phyloP scores from a whole-genome alignment of 2,329 filamentous ascomycete species.

The Stachybotrys chartarum region DNA sequence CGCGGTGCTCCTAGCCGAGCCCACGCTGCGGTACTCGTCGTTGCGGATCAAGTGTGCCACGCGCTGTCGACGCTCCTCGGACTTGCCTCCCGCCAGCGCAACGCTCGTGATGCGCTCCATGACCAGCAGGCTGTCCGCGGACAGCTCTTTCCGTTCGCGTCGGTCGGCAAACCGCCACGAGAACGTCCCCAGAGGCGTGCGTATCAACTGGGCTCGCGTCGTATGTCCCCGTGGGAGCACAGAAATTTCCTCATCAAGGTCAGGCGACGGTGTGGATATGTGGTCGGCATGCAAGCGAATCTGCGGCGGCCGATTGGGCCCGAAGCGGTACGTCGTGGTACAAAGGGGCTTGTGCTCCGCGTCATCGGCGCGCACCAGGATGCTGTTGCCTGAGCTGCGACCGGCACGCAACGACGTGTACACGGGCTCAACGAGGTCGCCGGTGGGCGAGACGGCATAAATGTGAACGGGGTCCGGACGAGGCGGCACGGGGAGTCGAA shows the following conservation, averaged over 20 bases:
- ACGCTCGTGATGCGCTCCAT: conserved; percentile 39
- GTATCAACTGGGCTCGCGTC: conserved; percentile 39
- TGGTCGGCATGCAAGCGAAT: conserved; percentile 21
- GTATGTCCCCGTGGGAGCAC: conserved; percentile 28
- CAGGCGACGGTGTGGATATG: conserved; percentile 3
- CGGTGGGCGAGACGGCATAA: conserved; percentile 31
- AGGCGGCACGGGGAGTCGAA: conserved; percentile 33
- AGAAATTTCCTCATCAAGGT: conserved; percentile 14
- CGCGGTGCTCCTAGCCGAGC: conserved; percentile 28
- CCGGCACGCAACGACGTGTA: conserved; percentile 45
- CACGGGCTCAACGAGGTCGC: conserved; percentile 29
- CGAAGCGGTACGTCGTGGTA: conserved; percentile 49
- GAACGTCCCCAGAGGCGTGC: conserved; percentile 41
- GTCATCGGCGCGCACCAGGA: conserved; percentile 36
- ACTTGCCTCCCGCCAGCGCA: conserved; percentile 16
- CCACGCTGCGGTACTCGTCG: conserved; percentile 28
- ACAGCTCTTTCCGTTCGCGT: conserved; percentile 35
- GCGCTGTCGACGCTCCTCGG: conserved; percentile 19
- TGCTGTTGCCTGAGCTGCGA: conserved; percentile 38
- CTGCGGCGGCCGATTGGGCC: conserved; percentile 43
- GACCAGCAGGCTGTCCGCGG: conserved; percentile 37
- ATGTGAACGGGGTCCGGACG: conserved; percentile 33
- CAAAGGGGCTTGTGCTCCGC: conserved; percentile 29
- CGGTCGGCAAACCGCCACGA: conserved; percentile 49
- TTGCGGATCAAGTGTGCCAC: conserved; percentile 39